Percentiles rank a stretch among this genome's conserved stretches.
Conservation (phyloP, 1,139 yeast species). For the Kluyveromyces marxianus region DNA sequence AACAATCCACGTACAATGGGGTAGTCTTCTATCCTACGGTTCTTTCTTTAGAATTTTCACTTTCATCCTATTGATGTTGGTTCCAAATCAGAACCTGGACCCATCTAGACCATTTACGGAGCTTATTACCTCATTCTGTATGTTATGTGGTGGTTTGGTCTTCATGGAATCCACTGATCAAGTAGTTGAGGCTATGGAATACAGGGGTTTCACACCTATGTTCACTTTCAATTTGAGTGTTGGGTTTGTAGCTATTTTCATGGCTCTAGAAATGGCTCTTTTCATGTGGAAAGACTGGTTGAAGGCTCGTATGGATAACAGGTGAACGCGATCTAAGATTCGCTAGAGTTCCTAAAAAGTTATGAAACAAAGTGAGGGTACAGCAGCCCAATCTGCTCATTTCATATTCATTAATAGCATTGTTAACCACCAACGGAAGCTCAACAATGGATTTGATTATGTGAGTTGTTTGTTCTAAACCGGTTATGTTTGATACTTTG, state of each 20-base stretch:
- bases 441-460: too few species aligned
- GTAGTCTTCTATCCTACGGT: conserved; percentile 67
- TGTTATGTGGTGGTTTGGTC: conserved; percentile 81
- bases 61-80: conserved; percentile 48
- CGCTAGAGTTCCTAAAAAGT: not conserved
- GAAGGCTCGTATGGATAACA: conserved; percentile 17
- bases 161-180: conserved; percentile 92
- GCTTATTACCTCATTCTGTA: conserved; percentile 64
- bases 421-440: too few species aligned
- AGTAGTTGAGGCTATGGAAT: conserved; percentile 72
- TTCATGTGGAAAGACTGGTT: conserved; percentile 58
- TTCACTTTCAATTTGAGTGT: conserved; percentile 80
- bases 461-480: too few species aligned
- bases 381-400: too few species aligned
- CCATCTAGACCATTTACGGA: conserved; percentile 82
- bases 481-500: too few species aligned
- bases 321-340: not conserved
- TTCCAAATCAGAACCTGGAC: conserved; percentile 37
- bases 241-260: conserved; percentile 68
- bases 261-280: conserved; percentile 82
- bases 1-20: conserved; percentile 85
- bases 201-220: conserved; percentile 82
- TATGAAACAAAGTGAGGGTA: too few species aligned
- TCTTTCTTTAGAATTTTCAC: conserved; percentile 70
- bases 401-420: too few species aligned